Evolutionary conservation across 192 early-diverging fungal genomes (phyloP).

Genomic region (Pecoramyces ruminantium): DNA sequence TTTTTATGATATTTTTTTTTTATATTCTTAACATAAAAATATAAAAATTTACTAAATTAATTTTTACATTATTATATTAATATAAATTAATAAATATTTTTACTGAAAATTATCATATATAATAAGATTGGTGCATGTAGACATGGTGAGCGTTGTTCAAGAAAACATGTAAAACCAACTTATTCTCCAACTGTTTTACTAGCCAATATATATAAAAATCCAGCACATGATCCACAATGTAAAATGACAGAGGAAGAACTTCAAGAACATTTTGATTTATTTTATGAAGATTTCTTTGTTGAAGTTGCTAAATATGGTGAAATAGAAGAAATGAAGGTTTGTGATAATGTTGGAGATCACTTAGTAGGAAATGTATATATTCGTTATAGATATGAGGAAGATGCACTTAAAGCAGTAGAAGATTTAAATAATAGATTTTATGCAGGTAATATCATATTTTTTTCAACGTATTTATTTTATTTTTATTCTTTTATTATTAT

Average conservation of each 20-base stretch:
- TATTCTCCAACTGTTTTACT: conserved; percentile 89
- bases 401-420: conserved; percentile 81
- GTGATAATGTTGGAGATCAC: conserved; percentile 97
- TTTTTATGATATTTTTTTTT: too few species aligned
- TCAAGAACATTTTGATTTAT: conserved; percentile 82
- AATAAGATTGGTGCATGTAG: conserved; percentile 95
- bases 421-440: conserved; percentile 89
- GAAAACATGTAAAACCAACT: conserved; percentile 93
- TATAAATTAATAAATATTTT: too few species aligned
- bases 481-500: neutral
- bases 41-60: too few species aligned
- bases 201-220: conserved; percentile 91
- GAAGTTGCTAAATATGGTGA: conserved; percentile 94
- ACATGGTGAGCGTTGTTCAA: conserved; percentile 89
- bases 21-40: too few species aligned
- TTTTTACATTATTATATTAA: too few species aligned
- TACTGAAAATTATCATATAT: too few species aligned
- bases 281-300: conserved; percentile 91
- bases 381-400: conserved; percentile 76
- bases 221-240: conserved; percentile 48
- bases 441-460: conserved; percentile 49
- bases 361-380: conserved; percentile 81
- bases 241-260: conserved; percentile 48
- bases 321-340: conserved; percentile 90
- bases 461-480: too few species aligned